Evolutionary conservation across 2,329 filamentous ascomycete genomes (phyloP).

Genomic region (Fusarium sororula): DNA sequence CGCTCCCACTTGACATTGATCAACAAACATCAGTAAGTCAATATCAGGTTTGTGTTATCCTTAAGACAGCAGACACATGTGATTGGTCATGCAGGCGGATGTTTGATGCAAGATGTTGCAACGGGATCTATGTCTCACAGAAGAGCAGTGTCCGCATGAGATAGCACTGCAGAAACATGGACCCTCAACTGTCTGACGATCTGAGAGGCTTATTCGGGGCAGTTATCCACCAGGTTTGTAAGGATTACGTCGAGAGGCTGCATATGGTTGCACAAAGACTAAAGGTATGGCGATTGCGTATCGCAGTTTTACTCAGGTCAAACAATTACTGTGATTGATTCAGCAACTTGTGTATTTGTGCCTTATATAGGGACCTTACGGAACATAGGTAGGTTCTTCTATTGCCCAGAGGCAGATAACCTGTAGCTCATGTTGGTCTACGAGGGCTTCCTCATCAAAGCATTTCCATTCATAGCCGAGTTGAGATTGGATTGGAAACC

Average conservation of each 20-base stretch:
- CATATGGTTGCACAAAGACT: background rate
- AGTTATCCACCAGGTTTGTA: background rate
- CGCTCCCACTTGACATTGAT: background rate
- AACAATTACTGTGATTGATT: background rate
- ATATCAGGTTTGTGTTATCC: background rate
- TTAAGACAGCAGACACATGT: background rate
- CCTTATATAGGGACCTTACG: background rate
- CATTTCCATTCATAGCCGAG: background rate
- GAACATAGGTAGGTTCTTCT: background rate
- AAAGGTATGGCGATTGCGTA: background rate
- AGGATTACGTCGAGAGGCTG: background rate
- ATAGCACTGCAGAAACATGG: conserved; percentile 11
- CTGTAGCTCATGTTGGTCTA: background rate
- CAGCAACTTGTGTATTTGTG: background rate
- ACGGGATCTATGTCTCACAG: conserved; percentile 18
- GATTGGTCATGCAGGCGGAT: conserved; percentile 5
- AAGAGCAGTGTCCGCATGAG: background rate
- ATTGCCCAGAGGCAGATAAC: background rate
- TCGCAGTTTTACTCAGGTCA: background rate
- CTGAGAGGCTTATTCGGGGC: background rate
- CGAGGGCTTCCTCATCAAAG: background rate
- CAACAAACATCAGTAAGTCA: background rate
- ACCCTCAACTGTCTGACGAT: background rate
- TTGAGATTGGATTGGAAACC: background rate
- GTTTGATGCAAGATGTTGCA: conserved; percentile 5